phyloP scores from a whole-genome alignment of 352 stramenopile species.

The Globisporangium splendens region DNA sequence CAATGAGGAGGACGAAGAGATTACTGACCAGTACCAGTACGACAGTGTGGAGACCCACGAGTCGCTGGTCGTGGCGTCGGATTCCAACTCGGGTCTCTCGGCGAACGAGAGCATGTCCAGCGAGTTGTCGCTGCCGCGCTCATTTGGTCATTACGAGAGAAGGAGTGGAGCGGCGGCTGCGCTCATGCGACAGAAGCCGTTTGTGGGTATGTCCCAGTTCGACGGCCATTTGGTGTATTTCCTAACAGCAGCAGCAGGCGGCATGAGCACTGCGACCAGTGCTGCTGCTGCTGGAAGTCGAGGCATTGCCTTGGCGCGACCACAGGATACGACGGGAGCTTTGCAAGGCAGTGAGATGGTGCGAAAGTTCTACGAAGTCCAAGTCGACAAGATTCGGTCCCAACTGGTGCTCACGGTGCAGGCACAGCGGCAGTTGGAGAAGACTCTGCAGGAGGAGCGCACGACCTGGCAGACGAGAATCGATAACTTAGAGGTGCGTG shows the following conservation, averaged over 20 bases:
- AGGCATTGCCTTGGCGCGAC: background rate
- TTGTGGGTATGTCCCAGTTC: constrained; percentile 35
- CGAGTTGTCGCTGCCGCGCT: constrained; percentile 65
- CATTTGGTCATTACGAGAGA: constrained; percentile 57
- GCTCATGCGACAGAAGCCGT: constrained; percentile 7
- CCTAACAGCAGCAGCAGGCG: constrained; percentile 1
- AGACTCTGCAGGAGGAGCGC: constrained; percentile 43
- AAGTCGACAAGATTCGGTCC: constrained; percentile 69
- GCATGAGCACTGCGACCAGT: background rate
- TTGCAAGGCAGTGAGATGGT: constrained; percentile 35
- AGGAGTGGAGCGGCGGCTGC: background rate
- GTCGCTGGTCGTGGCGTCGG: constrained; percentile 30
- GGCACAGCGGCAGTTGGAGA: constrained; percentile 45
- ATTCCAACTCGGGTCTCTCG: constrained; percentile 35
- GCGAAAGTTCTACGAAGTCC: constrained; percentile 80
- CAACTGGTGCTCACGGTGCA: constrained; percentile 50
- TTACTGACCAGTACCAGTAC: constrained; percentile 10
- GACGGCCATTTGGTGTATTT: constrained; percentile 52
- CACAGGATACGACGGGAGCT: constrained; percentile 4
- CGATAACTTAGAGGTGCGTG: constrained; percentile 22
- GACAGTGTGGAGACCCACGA: constrained; percentile 11
- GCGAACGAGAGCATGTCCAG: constrained; percentile 68
- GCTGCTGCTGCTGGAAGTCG: constrained; percentile 7
- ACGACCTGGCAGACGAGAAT: constrained; percentile 21
- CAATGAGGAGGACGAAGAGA: background rate